A percentile compares a stretch with the other conserved stretches of the same genome.
Conservation (phyloP, 345 rosid genomes). For the Psidium guajava region DNA sequence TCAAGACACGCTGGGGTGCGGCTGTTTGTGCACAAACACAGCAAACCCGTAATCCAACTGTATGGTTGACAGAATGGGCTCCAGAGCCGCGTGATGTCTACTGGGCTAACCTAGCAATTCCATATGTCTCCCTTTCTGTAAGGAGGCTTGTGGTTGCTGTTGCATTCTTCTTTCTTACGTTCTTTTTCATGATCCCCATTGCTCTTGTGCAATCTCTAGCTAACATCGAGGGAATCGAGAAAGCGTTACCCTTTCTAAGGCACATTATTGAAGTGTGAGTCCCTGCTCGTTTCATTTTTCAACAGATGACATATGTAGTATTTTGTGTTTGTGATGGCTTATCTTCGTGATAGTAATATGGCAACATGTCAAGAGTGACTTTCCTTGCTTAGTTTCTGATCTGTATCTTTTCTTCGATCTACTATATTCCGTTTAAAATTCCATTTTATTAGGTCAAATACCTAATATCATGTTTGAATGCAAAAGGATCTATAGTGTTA, state of each 20-base stretch:
- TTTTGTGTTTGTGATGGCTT: background rate
- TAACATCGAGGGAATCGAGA: conserved; percentile 85
- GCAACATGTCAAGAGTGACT: background rate
- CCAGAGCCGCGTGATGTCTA: conserved; percentile 85
- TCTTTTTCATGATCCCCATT: conserved; percentile 96
- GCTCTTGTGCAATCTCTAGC: conserved; percentile 89
- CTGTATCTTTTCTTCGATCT: background rate
- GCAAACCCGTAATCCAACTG: conserved; percentile 75
- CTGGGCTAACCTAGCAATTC: conserved; percentile 85
- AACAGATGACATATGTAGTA: background rate
- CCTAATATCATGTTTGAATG: background rate
- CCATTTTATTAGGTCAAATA: background rate
- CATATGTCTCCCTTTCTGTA: conserved; percentile 70
- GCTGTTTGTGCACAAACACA: conserved; percentile 94
- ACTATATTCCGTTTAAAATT: background rate
- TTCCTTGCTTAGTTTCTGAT: background rate
- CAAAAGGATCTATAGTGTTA: background rate
- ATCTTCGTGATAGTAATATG: background rate
- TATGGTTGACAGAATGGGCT: conserved; percentile 94
- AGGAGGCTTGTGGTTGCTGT: conserved; percentile 58
- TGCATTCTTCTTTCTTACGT: conserved; percentile 80
- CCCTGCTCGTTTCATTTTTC: background rate
- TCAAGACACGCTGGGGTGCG: conserved; percentile 86
- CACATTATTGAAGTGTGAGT: conserved; percentile 72
- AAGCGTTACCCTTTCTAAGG: conserved; percentile 69